These are phyloP conservation scores for Tillandsia fasciculata DNA, from an alignment of 176 grass and related monocot genomes.

Conservation along the genomic window DNA sequence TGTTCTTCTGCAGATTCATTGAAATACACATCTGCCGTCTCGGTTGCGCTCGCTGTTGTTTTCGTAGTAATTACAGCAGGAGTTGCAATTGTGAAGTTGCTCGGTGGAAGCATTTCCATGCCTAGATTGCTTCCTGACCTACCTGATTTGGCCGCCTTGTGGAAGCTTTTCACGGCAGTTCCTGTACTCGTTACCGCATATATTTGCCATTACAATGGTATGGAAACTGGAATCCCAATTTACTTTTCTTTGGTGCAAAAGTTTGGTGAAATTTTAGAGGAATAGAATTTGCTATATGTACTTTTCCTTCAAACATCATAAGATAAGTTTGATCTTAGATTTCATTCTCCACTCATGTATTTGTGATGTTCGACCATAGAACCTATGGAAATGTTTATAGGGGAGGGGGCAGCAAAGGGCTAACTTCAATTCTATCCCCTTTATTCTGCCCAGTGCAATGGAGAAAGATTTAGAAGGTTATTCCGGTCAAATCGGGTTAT, in stretches of 20 bases:
- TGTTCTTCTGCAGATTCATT: constrained; percentile 67
- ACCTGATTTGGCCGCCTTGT: constrained; percentile 64
- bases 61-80: constrained; percentile 90
- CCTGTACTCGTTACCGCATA: constrained; percentile 90
- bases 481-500: neutral
- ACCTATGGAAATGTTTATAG: too few relatives aligned
- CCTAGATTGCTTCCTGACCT: constrained; percentile 76
- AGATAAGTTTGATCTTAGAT: neutral
- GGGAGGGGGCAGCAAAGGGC: too few relatives aligned
- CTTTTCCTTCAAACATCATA: neutral
- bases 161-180: constrained; percentile 85
- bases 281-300: neutral
- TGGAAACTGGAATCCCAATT: neutral
- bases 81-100: constrained; percentile 75
- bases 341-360: too few relatives aligned
- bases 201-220: constrained; percentile 97
- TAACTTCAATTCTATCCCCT: too few relatives aligned
- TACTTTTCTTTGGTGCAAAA: neutral
- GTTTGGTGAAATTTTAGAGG: neutral
- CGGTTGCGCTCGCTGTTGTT: constrained; percentile 73
- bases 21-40: constrained; percentile 80
- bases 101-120: constrained; percentile 60
- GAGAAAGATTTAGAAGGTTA: too few relatives aligned
- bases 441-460: too few relatives aligned
- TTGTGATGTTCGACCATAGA: too few relatives aligned